Evolutionary conservation across 2,329 filamentous ascomycete genomes (phyloP).

Genomic region (Gaeumannomyces sp.): DNA sequence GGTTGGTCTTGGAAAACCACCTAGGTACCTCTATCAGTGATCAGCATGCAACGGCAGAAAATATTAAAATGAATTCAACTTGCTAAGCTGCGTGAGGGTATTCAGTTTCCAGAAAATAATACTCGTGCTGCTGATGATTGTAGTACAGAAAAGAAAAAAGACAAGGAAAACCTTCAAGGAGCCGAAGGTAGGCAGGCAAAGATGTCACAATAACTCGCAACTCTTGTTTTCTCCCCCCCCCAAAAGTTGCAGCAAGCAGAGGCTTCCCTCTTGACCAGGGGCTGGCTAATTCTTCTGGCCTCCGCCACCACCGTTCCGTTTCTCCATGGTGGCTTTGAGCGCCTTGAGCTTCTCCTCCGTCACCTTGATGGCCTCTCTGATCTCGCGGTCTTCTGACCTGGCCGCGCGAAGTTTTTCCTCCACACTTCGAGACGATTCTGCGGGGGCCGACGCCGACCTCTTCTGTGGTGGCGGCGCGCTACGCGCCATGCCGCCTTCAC

Average conservation of each 20-base stretch:
- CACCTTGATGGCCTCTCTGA: conserved; percentile 73
- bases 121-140: background rate
- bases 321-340: conserved; percentile 66
- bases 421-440: conserved; percentile 34
- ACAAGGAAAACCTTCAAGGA: background rate
- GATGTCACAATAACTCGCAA: background rate
- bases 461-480: conserved; percentile 27
- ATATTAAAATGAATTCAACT: conserved; percentile 3
- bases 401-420: conserved; percentile 54
- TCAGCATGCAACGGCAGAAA: background rate
- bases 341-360: conserved; percentile 79
- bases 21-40: too few species aligned
- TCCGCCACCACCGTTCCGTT: conserved; percentile 24
- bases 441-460: conserved; percentile 44
- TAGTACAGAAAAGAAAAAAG: background rate
- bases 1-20: too few species aligned
- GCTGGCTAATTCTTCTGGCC: background rate
- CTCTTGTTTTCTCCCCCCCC: background rate
- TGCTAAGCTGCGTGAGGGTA: background rate
- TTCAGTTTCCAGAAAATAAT: background rate
- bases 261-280: background rate
- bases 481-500: conserved; percentile 19
- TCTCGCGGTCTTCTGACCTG: conserved; percentile 64
- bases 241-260: background rate
- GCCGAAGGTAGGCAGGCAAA: background rate